Conservation (phyloP, 306 rosid genomes). For the Echinosophora koreensis region DNA sequence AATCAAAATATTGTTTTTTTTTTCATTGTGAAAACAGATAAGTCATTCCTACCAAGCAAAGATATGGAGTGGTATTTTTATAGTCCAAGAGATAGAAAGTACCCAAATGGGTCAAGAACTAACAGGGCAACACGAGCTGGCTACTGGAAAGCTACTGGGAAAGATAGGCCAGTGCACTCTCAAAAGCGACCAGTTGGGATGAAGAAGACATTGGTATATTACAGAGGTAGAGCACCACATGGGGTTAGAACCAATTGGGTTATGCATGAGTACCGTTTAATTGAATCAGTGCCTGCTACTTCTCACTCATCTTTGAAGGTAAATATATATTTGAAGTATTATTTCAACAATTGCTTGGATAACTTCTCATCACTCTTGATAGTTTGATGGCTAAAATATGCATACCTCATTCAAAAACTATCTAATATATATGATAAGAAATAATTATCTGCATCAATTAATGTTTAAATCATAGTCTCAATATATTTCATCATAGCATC, state of each 20-base stretch:
- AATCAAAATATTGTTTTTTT: neutral
- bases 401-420: too few relatives aligned
- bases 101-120: conserved; percentile 99
- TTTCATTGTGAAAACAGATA: conserved; percentile 51
- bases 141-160: conserved; percentile 97
- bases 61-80: conserved; percentile 99
- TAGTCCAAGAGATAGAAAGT: conserved; percentile 90
- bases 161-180: conserved; percentile 81
- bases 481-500: neutral
- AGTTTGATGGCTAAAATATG: too few relatives aligned
- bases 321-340: neutral
- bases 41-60: conserved; percentile 87
- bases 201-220: conserved; percentile 96
- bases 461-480: too few relatives aligned
- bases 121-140: conserved; percentile 91
- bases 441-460: neutral
- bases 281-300: conserved; percentile 58
- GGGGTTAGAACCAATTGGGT: conserved; percentile 95
- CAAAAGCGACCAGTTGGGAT: conserved; percentile 73
- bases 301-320: conserved; percentile 79
- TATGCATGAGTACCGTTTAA: conserved; percentile 93
- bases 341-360: too few relatives aligned
- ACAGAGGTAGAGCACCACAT: conserved; percentile 94
- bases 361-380: too few relatives aligned
- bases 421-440: neutral